Evolutionary conservation across 2,329 filamentous ascomycete species (phyloP).

Genomic region (Cadophora luteo-olivacea): DNA sequence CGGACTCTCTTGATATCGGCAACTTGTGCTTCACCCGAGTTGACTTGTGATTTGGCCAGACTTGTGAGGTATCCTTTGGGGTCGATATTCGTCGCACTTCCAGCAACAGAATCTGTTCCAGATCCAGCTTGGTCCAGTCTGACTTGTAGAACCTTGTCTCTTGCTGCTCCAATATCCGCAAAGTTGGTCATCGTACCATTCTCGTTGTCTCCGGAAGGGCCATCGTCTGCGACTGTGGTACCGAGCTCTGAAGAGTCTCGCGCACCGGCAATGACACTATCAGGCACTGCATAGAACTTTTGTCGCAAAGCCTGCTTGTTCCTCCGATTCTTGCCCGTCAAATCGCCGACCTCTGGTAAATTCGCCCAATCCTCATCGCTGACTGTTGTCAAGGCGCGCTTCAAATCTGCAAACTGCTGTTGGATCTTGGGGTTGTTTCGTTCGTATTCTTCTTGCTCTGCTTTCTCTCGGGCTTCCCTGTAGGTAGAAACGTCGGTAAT

Average conservation of each 20-base stretch:
- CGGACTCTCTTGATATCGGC: conserved; percentile 95
- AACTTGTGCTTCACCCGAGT: conserved; percentile 81
- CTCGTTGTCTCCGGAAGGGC: conserved; percentile 56
- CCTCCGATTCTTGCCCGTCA: conserved; percentile 92
- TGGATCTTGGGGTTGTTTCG: conserved; percentile 97
- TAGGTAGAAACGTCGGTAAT: conserved; percentile 74
- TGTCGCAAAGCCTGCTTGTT: conserved; percentile 83
- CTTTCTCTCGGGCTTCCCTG: conserved; percentile 92
- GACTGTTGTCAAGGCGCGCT: conserved; percentile 85
- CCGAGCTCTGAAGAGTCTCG: conserved; percentile 82
- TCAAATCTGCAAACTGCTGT: conserved; percentile 95
- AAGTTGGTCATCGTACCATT: conserved; percentile 98
- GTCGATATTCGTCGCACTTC: conserved; percentile 90
- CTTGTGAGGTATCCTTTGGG: conserved; percentile 96
- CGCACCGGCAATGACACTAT: conserved; percentile 90
- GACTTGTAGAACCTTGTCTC: conserved; percentile 96
- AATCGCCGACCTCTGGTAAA: conserved; percentile 92
- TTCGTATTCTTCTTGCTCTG: conserved; percentile 94
- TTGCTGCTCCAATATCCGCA: conserved; percentile 92
- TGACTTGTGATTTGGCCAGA: conserved; percentile 80
- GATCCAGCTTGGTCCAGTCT: conserved; percentile 84
- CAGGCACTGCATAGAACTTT: conserved; percentile 94
- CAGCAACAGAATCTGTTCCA: conserved; percentile 71
- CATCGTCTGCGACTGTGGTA: conserved; percentile 85
- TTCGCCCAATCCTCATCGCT: conserved; percentile 97